These are phyloP conservation scores for Talaromyces nanjingensis DNA, from an alignment of 495 filamentous ascomycete species.

Conservation along the genomic window DNA sequence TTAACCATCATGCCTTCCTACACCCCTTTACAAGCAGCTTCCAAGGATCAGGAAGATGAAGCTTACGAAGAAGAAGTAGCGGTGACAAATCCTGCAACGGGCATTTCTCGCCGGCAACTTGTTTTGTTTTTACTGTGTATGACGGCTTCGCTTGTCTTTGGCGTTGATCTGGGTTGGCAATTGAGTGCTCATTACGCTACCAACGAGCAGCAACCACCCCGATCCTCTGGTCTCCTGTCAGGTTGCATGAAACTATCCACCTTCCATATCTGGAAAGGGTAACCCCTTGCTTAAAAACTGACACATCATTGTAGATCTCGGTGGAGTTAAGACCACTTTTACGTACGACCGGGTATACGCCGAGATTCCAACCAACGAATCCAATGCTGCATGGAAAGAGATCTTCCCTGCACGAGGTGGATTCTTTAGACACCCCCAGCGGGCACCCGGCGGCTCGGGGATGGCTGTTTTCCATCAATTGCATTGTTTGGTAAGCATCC, in stretches of 20 bases:
- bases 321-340: neutral
- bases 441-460: neutral
- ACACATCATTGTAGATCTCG: neutral
- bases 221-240: neutral
- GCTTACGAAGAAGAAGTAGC: neutral
- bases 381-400: neutral
- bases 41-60: neutral
- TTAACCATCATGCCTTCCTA: neutral
- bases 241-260: neutral
- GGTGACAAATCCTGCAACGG: neutral
- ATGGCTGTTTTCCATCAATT: neutral
- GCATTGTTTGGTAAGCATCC: neutral
- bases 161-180: neutral
- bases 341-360: neutral
- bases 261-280: neutral
- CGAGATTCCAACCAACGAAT: neutral
- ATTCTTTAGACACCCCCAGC: neutral
- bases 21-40: neutral
- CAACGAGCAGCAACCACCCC: neutral
- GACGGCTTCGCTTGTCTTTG: neutral
- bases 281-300: neutral
- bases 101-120: neutral
- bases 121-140: neutral
- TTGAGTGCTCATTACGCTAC: neutral
- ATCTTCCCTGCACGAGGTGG: neutral